These are phyloP conservation scores for Coprinellus micaceus DNA, from an alignment of 768 basidiomycete species.

Conservation along the genomic window DNA sequence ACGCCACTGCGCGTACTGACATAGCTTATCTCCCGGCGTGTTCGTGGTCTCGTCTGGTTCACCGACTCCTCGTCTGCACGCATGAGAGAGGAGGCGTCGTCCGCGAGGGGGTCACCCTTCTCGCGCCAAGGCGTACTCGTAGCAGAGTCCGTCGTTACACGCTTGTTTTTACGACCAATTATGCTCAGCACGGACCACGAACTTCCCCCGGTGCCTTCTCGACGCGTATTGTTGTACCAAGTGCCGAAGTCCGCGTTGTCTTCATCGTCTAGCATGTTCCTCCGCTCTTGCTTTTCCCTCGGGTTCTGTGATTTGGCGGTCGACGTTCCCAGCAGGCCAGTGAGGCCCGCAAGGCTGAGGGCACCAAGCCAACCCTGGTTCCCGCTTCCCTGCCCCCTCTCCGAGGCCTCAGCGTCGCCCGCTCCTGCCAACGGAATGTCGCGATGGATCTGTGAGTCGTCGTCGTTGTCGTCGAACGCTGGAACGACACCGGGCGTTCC, in stretches of 20 bases:
- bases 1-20: conserved; percentile 28
- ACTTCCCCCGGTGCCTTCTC: conserved; percentile 43
- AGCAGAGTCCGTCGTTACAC: conserved; percentile 34
- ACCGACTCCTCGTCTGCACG: conserved; percentile 31
- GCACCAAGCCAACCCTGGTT: conserved; percentile 7
- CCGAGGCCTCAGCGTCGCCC: conserved; percentile 11
- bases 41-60: conserved; percentile 24
- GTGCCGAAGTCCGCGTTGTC: conserved; percentile 54
- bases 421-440: conserved; percentile 11
- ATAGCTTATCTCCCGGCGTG: conserved; percentile 35
- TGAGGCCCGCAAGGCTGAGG: conserved; percentile 29
- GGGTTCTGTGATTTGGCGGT: conserved; percentile 20
- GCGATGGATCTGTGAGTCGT: conserved; percentile 17
- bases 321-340: conserved; percentile 24
- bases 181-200: conserved; percentile 52
- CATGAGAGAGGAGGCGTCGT: conserved; percentile 35
- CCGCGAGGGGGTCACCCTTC: conserved; percentile 50
- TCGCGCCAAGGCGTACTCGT: conserved; percentile 35
- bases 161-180: conserved; percentile 36
- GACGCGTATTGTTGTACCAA: conserved; percentile 32
- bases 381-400: conserved; percentile 16
- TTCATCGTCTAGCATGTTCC: conserved; percentile 79
- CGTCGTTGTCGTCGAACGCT: conserved; percentile 21
- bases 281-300: conserved; percentile 34
- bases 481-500: conserved; percentile 18